Conservation (phyloP, 208 protist species). For the Herpetomonas tarakana region DNA sequence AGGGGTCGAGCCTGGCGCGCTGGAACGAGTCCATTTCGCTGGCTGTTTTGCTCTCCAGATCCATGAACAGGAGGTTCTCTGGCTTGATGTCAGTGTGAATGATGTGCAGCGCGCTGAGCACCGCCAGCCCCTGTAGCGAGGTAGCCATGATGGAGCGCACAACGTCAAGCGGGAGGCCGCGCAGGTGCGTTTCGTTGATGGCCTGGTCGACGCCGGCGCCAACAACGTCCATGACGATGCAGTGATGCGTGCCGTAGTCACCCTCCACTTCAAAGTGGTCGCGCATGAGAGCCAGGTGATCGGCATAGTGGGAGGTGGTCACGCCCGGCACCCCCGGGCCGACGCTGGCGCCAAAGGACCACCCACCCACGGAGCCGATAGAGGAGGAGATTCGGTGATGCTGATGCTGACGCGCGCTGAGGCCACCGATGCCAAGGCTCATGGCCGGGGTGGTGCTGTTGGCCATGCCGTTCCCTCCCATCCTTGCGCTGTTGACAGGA, state of each 20-base stretch:
- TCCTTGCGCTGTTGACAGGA: no score
- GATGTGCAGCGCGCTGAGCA: slow-evolving; percentile 87
- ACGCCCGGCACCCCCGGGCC: background rate
- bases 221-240: slow-evolving; percentile 94
- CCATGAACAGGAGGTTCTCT: slow-evolving; percentile 84
- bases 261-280: slow-evolving; percentile 56
- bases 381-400: background rate
- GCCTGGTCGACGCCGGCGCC: slow-evolving; percentile 90
- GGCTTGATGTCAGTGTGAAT: slow-evolving; percentile 95
- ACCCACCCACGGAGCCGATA: background rate
- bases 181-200: slow-evolving; percentile 87
- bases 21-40: slow-evolving; percentile 29
- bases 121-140: slow-evolving; percentile 59
- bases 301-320: background rate
- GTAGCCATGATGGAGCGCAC: slow-evolving; percentile 49
- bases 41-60: slow-evolving; percentile 29
- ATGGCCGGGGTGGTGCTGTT: background rate
- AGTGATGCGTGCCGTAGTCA: slow-evolving; percentile 71
- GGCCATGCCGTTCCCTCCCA: no score
- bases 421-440: no score
- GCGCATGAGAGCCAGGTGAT: slow-evolving; percentile 28
- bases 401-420: no score
- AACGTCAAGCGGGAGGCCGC: slow-evolving; percentile 89
- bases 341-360: background rate
- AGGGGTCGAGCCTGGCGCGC: slow-evolving; percentile 16